A percentile compares a stretch with the other conserved stretches of the same genome.
Evolutionary conservation across 306 rosid species (phyloP).

Genomic region (Corylus americana): DNA sequence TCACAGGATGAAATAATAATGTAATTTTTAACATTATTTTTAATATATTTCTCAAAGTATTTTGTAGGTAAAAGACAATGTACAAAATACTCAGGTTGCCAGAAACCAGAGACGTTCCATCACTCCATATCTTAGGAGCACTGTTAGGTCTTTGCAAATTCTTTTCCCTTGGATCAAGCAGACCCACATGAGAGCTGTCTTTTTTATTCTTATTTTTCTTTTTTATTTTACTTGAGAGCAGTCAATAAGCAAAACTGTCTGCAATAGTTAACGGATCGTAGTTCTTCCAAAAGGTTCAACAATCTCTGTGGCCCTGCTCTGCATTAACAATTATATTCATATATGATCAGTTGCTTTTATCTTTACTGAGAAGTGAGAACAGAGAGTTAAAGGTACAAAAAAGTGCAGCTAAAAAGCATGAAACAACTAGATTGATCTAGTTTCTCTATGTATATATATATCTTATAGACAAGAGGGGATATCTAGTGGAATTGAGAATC

Average conservation of each 20-base stretch:
- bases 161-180: slow-evolving; percentile 17
- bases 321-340: slow-evolving; percentile 37
- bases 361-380: not conserved
- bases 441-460: too few species aligned
- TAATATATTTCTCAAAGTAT: too few species aligned
- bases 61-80: not conserved
- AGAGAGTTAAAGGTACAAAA: not conserved
- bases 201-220: too few species aligned
- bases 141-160: slow-evolving; percentile 24
- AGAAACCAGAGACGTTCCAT: not conserved
- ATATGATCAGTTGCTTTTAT: slow-evolving; percentile 9
- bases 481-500: not conserved
- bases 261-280: slow-evolving; percentile 58
- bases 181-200: slow-evolving; percentile 8
- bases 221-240: too few species aligned
- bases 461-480: not conserved
- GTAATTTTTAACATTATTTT: too few species aligned
- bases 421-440: slow-evolving; percentile 4
- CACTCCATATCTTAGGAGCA: slow-evolving; percentile 13
- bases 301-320: slow-evolving; percentile 86
- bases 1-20: too few species aligned
- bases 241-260: not conserved
- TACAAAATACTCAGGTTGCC: slow-evolving; percentile 4
- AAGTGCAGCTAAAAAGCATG: not conserved
- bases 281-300: slow-evolving; percentile 97